Evolutionary conservation across 1,284 basidiomycete genomes (phyloP).

Genomic region (Leccinum subfulvum): DNA sequence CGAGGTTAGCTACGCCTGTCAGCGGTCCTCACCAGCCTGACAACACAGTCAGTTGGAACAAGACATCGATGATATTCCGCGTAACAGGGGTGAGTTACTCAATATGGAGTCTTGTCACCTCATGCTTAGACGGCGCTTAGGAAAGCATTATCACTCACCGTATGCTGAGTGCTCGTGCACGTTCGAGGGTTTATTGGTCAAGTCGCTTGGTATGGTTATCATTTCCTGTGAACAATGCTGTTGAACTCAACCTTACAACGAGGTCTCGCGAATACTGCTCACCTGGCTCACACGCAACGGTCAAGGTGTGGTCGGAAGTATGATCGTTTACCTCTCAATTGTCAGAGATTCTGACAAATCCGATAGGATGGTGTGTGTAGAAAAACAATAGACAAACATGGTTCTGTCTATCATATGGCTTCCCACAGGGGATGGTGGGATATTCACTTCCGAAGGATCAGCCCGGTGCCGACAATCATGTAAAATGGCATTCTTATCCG

Average conservation of each 20-base stretch:
- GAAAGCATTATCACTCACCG: conserved; percentile 61
- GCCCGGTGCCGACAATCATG: conserved; percentile 15
- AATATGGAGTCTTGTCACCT: conserved; percentile 9
- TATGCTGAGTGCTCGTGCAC: conserved; percentile 53
- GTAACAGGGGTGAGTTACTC: conserved; percentile 57
- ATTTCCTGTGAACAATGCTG: conserved; percentile 4
- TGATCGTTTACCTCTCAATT: conserved; percentile 22
- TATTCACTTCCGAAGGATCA: conserved; percentile 10
- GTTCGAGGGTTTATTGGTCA: conserved; percentile 75
- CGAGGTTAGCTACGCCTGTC: conserved; percentile 23
- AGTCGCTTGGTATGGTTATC: conserved; percentile 62
- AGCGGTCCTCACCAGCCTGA: conserved; percentile 7
- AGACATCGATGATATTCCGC: conserved; percentile 71
- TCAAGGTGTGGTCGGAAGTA: conserved; percentile 78
- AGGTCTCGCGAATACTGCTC: conserved; percentile 65
- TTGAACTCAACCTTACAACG: conserved; percentile 12
- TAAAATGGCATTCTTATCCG: conserved; percentile 52
- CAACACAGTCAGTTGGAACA: conserved; percentile 60
- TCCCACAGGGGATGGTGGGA: conserved; percentile 60
- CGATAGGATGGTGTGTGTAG: conserved; percentile 68
- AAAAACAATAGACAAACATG: conserved; percentile 61
- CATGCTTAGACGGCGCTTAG: conserved; percentile 33
- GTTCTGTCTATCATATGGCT: conserved; percentile 75
- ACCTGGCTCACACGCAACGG: conserved; percentile 63
- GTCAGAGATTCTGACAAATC: conserved; percentile 14